phyloP scores from a whole-genome alignment of 352 stramenopile genomes.

The Aphanomyces cochlioides region DNA sequence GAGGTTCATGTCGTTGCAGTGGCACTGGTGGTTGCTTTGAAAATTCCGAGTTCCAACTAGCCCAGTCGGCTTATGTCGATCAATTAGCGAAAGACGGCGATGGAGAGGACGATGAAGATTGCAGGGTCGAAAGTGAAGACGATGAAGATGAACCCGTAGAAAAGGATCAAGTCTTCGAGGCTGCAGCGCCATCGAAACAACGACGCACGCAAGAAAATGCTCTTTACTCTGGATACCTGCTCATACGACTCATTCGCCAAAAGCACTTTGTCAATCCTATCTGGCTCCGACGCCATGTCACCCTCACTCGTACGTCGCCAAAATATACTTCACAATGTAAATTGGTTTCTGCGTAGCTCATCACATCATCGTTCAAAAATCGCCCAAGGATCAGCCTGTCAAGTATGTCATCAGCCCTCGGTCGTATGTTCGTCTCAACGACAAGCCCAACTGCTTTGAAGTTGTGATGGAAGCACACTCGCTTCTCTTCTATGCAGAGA shows the following conservation, averaged over 20 bases:
- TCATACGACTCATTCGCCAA: slow-evolving; percentile 27
- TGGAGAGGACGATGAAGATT: not conserved
- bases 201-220: not conserved
- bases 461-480: slow-evolving; percentile 21
- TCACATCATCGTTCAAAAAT: slow-evolving; percentile 26
- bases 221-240: slow-evolving; percentile 2
- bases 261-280: slow-evolving; percentile 31
- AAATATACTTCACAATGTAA: not conserved
- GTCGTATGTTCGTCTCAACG: not conserved
- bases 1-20: slow-evolving; percentile 53
- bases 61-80: slow-evolving; percentile 1
- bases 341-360: slow-evolving; percentile 14
- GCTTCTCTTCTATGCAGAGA: slow-evolving; percentile 27
- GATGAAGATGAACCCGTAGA: not conserved
- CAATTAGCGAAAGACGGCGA: not conserved
- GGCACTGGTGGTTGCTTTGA: slow-evolving; percentile 53
- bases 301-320: slow-evolving; percentile 15
- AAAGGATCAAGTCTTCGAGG: not conserved
- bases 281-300: slow-evolving; percentile 21
- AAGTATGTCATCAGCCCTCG: slow-evolving; percentile 8
- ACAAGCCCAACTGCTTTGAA: slow-evolving; percentile 31
- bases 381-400: slow-evolving; percentile 18
- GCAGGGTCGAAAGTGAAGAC: not conserved
- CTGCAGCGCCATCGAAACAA: not conserved
- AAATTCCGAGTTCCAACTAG: slow-evolving; percentile 58